Evolutionary conservation across 371 early-diverging fungal genomes (phyloP), one percentile per base, ranked within the genome.

Genomic region (Saksenaea vasiformis): DNA sequence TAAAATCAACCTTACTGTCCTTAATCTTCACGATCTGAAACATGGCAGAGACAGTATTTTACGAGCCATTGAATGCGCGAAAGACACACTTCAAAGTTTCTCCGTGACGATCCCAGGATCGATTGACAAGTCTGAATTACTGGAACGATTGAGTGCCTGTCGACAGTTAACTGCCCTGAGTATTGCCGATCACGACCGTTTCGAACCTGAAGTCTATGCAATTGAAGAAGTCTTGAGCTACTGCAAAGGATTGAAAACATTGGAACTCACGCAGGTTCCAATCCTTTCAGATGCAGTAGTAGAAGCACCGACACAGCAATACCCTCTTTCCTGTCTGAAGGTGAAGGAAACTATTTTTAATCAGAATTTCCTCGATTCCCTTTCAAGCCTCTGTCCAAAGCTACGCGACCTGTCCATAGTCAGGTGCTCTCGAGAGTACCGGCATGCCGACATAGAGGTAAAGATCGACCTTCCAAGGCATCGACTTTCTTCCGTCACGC

Each of bases 171-270:
- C 43, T 41, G n/a, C 8, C 19, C 19, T 41, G 43, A 41, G 19
- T n/a, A 14, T 41, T 41, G 43, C 43, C 2, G 90, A 88, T 44
- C 91, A 91, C 93, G 84, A 92, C 58, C 67, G 80, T 14, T 70
- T 87, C 34, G 60, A 63, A 36, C 71, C 82, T n/a, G 74, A 79
- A 43, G 14, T n/a, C 0, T 61, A 71, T 10, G 77, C 79, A 10
- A 58, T 79, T 38, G 85, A 87, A n/a, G 43, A 41, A 14, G 19
- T 41, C 14, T 17, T 41, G 14, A 5, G 14, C 43, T 41, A 41
- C 17, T 41, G 43, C 43, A 41, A 17, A 17, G 14, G 1, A 41
- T 41, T 41, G 17, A 41, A 41, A 7, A 13, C 43, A n/a, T 41
- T 41, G n/a, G n/a, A 41, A 14, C n/a, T 41, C 0, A 2, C 5